A percentile compares a stretch with the other conserved stretches of the same genome.
phyloP scores from a whole-genome alignment of 768 basidiomycete species.

The Suillus placidus region DNA sequence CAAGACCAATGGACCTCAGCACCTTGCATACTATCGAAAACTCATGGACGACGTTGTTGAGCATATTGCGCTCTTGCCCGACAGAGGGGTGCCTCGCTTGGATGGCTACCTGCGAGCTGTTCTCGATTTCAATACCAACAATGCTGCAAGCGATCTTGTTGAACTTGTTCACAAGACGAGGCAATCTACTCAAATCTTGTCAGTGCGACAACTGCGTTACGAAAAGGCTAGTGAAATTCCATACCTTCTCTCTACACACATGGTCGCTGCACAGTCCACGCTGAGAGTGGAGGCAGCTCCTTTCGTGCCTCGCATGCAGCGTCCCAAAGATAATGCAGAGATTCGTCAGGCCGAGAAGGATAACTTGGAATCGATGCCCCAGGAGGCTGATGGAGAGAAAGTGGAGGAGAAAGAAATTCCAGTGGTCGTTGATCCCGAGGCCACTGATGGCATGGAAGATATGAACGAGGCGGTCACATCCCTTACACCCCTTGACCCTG shows the following conservation, averaged over 20 bases:
- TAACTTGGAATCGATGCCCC: neutral
- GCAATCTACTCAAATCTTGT: neutral
- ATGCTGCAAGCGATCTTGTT: conserved; percentile 24
- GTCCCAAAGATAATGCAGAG: neutral
- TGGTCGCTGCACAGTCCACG: conserved; percentile 18
- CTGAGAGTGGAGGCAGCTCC: conserved; percentile 20
- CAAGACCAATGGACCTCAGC: neutral
- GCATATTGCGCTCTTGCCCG: neutral
- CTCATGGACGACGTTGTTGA: neutral
- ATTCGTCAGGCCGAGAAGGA: neutral
- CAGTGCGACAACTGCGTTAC: conserved; percentile 35
- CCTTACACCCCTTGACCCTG: conserved; percentile 1
- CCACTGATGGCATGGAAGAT: conserved; percentile 8
- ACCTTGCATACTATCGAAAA: neutral
- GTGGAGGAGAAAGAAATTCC: conserved; percentile 10
- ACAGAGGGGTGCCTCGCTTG: neutral
- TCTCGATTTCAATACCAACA: conserved; percentile 12
- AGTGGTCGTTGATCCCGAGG: neutral
- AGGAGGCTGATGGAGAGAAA: neutral
- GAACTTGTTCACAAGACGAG: conserved; percentile 24
- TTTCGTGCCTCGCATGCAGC: conserved; percentile 17
- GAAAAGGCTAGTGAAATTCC: conserved; percentile 33
- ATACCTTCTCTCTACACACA: conserved; percentile 24
- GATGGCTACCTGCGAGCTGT: conserved; percentile 18
- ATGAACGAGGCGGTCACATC: conserved; percentile 9